Evolutionary conservation across 306 rosid species (phyloP), one percentile per base, ranked within the genome.

Genomic region (Quercus parvula): DNA sequence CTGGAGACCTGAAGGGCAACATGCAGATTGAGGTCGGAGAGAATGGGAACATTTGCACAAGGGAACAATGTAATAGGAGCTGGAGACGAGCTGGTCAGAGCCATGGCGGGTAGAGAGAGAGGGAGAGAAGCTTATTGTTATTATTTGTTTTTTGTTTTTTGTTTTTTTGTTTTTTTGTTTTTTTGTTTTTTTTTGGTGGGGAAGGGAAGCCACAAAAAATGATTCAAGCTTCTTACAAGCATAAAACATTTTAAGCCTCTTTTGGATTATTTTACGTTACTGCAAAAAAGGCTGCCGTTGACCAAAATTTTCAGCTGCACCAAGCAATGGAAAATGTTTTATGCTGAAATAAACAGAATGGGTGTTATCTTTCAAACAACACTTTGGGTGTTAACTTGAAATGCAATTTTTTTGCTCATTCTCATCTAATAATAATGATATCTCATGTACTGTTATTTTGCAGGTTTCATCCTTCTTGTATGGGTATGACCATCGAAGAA

Each of bases 401-500:
- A 63, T 63, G 33, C 31, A 22, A 20, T 10, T 25, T 61, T 4
- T 10, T 61, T 61, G 5, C 25, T 61, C 33, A 25, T 61, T 9
- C 4, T 27, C 31, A 12, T 18, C 1, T 24, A 3, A 61, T 22
- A 28, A 63, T 22, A 22, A 70, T 46, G 19, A 30, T 74, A n/a
- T 71, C 24, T 56, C 66, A 20, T 44, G 9, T 17, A 17, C 5
- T 59, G 6, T 31, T n/a, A 2, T 80, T 64, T 83, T 79, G 77
- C 85, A 89, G 92, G 92, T 89, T 85, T 78, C 92, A 86, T 89
- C 92, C 92, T 33, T 89, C 92, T 64, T 89, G 92, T 77, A 85
- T 89, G 90, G 88, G 88, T 69, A 89, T 89, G 92, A 74, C 89
- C 79, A 89, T 89, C 78, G 92, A 89, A 84, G 92, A 89, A 30